A percentile compares a stretch with the other conserved stretches of the same genome.
Conservation (phyloP, 805 yeast genomes). For the Schwanniomyces polymorphus region DNA sequence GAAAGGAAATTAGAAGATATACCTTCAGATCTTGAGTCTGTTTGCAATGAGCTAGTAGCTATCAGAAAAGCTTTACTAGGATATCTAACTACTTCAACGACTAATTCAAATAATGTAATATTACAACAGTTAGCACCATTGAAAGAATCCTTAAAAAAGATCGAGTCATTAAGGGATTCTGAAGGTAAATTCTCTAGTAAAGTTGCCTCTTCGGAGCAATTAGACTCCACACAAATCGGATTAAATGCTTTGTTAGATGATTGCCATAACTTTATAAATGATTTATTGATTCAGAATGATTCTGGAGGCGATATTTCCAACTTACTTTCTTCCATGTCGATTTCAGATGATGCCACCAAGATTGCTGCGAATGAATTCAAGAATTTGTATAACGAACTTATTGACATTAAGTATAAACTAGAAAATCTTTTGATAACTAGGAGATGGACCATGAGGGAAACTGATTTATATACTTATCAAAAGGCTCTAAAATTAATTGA, state of each 20-base stretch:
- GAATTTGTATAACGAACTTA: constrained; percentile 60
- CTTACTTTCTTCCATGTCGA: constrained; percentile 15
- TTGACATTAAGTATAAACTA: constrained; percentile 66
- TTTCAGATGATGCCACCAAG: neutral
- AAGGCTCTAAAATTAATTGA: constrained; percentile 73
- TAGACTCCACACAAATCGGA: constrained; percentile 41
- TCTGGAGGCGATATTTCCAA: constrained; percentile 16
- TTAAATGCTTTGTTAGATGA: constrained; percentile 80
- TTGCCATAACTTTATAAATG: constrained; percentile 72
- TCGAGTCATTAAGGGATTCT: constrained; percentile 46
- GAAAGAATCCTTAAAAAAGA: constrained; percentile 22
- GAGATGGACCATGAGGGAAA: constrained; percentile 96
- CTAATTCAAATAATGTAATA: constrained; percentile 1
- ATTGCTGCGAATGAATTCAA: constrained; percentile 29
- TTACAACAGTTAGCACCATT: constrained; percentile 12
- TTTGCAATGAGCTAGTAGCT: constrained; percentile 60
- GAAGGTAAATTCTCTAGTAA: constrained; percentile 50
- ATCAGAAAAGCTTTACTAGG: constrained; percentile 62
- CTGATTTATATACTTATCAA: constrained; percentile 87
- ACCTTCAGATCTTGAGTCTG: constrained; percentile 36
- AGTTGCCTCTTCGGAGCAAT: constrained; percentile 18
- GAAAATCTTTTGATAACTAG: constrained; percentile 87
- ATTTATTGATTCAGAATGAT: constrained; percentile 52
- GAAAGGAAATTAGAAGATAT: constrained; percentile 49
- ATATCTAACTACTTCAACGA: constrained; percentile 20